phyloP scores from a whole-genome alignment of 2,329 filamentous ascomycete species.

The Xylariales sp. region DNA sequence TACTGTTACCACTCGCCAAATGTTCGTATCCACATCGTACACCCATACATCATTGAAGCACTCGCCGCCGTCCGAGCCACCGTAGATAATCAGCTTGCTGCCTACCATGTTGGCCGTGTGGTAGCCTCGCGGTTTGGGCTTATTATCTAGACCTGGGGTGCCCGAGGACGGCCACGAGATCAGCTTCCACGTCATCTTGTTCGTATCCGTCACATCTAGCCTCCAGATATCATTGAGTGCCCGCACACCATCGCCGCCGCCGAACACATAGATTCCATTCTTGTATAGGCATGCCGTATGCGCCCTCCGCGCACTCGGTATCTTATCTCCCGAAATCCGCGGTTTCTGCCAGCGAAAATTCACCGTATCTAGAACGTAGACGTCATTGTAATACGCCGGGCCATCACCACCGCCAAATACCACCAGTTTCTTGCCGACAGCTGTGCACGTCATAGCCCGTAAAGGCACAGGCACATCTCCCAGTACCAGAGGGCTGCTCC shows the following conservation, averaged over 20 bases:
- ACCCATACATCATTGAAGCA: constrained; percentile 73
- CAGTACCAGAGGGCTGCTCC: constrained; percentile 60
- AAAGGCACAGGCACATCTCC: constrained; percentile 62
- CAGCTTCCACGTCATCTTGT: constrained; percentile 65
- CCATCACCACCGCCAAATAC: constrained; percentile 68
- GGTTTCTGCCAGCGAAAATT: constrained; percentile 65
- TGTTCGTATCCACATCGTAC: constrained; percentile 60
- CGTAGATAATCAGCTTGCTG: constrained; percentile 67
- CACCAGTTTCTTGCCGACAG: constrained; percentile 65
- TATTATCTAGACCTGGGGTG: constrained; percentile 12
- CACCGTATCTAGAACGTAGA: constrained; percentile 67
- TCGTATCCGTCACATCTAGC: constrained; percentile 62
- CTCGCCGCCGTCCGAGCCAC: constrained; percentile 65
- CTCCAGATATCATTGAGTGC: constrained; percentile 70
- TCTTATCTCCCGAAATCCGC: constrained; percentile 51
- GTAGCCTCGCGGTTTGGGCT: constrained; percentile 63
- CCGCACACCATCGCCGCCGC: constrained; percentile 65
- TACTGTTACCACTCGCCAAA: constrained; percentile 57
- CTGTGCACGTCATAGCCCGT: constrained; percentile 68
- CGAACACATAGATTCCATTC: constrained; percentile 69
- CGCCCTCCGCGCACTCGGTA: constrained; percentile 58
- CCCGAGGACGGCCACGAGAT: constrained; percentile 41
- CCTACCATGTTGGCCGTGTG: constrained; percentile 72
- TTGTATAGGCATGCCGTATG: constrained; percentile 70
- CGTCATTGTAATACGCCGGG: constrained; percentile 67